Evolutionary conservation across 2,329 filamentous ascomycete genomes (phyloP).

Genomic region (Nemania abortiva): DNA sequence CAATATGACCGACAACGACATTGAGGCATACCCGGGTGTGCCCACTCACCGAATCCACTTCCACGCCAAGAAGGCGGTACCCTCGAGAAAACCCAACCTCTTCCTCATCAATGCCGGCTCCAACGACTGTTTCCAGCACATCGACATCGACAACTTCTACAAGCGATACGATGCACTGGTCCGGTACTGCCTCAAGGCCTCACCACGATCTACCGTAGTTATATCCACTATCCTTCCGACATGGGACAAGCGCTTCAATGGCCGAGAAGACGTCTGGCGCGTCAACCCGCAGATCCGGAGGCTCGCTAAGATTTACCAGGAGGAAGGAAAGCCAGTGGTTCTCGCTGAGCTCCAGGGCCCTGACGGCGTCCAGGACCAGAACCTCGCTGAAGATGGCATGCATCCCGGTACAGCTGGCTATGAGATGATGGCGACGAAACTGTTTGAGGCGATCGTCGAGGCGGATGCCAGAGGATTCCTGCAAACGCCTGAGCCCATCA

Average conservation of each 20-base stretch:
- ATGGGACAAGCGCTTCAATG: conserved; percentile 51
- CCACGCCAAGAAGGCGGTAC: conserved; percentile 48
- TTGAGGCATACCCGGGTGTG: conserved; percentile 52
- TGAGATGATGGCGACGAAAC: conserved; percentile 53
- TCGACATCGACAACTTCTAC: conserved; percentile 52
- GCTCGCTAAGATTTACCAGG: conserved; percentile 49
- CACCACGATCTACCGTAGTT: conserved; percentile 50
- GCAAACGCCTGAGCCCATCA: conserved; percentile 48
- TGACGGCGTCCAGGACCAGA: conserved; percentile 50
- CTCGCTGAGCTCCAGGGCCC: conserved; percentile 52
- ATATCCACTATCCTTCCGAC: conserved; percentile 51
- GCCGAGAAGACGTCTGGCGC: conserved; percentile 49
- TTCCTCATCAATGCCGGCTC: conserved; percentile 54
- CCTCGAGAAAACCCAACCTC: conserved; percentile 50
- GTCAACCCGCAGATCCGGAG: conserved; percentile 52
- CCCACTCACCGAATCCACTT: conserved; percentile 49
- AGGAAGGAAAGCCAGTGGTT: conserved; percentile 49
- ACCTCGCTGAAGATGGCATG: conserved; percentile 49
- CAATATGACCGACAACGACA: conserved; percentile 53
- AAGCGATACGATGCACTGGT: conserved; percentile 51
- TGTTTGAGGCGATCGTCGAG: conserved; percentile 51
- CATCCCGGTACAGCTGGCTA: conserved; percentile 51
- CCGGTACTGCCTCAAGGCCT: conserved; percentile 49
- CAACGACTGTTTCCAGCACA: conserved; percentile 53
- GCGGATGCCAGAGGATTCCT: conserved; percentile 50